These are phyloP conservation scores for Aspergillus flavus DNA, from an alignment of 2,329 filamentous ascomycete genomes.

Conservation along the genomic window DNA sequence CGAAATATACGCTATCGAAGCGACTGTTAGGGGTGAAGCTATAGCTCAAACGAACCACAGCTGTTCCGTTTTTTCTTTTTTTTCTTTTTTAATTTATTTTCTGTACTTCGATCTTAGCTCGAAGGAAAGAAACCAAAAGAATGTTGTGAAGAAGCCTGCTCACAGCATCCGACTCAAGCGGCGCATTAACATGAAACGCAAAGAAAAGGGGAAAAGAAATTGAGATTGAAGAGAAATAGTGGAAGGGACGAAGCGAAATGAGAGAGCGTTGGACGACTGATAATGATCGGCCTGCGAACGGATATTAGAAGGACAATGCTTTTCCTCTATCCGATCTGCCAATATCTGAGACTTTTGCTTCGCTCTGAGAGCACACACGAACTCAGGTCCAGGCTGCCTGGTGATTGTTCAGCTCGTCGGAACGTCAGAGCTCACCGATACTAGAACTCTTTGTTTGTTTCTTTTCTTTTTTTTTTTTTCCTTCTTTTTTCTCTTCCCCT, in stretches of 20 bases:
- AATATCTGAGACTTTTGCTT: conserved; percentile 4
- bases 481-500: not conserved
- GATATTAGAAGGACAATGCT: conserved; percentile 4
- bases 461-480: not conserved
- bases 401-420: not conserved
- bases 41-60: conserved; percentile 10
- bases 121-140: conserved; percentile 1
- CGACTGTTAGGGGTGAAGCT: conserved; percentile 6
- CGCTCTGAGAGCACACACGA: not conserved
- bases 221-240: conserved; percentile 15
- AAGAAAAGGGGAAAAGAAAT: conserved; percentile 21
- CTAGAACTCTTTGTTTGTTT: not conserved
- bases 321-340: not conserved
- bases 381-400: not conserved
- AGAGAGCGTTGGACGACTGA: conserved; percentile 17
- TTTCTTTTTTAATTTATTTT: conserved; percentile 10
- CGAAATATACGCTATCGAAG: conserved; percentile 21
- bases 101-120: not conserved
- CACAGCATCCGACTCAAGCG: conserved; percentile 40
- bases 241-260: conserved; percentile 18
- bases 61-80: conserved; percentile 22
- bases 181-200: conserved; percentile 34
- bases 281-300: conserved; percentile 27
- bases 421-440: conserved; percentile 7
- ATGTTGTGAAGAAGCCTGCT: conserved; percentile 35